A percentile compares a stretch with the other conserved stretches of the same genome.
Conservation (phyloP, 2,329 filamentous ascomycete species). For the Lachnellula suecica region DNA sequence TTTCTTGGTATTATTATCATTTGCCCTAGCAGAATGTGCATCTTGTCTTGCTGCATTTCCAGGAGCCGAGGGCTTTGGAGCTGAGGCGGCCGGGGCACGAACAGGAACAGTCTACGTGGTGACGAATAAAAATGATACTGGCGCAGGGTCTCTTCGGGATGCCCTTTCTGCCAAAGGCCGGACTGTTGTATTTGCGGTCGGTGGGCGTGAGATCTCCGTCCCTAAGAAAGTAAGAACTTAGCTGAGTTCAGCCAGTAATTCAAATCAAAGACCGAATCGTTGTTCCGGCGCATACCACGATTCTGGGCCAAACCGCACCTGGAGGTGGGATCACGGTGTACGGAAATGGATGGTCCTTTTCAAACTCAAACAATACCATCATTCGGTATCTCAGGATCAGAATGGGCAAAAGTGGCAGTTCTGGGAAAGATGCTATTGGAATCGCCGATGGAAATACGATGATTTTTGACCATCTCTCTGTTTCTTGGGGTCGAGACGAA, state of each 20-base stretch:
- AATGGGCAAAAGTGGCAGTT: conserved; percentile 48
- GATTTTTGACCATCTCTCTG: conserved; percentile 55
- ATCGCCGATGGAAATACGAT: conserved; percentile 53
- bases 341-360: conserved; percentile 23
- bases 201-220: conserved; percentile 36
- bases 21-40: neutral
- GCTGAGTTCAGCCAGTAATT: conserved; percentile 20
- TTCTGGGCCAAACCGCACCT: conserved; percentile 47
- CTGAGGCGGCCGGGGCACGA: conserved; percentile 43
- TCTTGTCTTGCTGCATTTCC: conserved; percentile 38
- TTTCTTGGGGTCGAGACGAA: conserved; percentile 38
- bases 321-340: conserved; percentile 42
- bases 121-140: conserved; percentile 44
- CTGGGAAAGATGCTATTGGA: conserved; percentile 52
- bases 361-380: conserved; percentile 40
- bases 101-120: conserved; percentile 43
- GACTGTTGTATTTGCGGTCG: conserved; percentile 44
- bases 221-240: neutral
- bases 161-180: conserved; percentile 43
- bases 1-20: neutral
- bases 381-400: conserved; percentile 55
- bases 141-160: conserved; percentile 46
- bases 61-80: conserved; percentile 47
- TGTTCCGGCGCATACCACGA: conserved; percentile 41
- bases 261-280: conserved; percentile 1